Evolutionary conservation across 768 basidiomycete genomes (phyloP).

Genomic region (Thelephora ganbajun): DNA sequence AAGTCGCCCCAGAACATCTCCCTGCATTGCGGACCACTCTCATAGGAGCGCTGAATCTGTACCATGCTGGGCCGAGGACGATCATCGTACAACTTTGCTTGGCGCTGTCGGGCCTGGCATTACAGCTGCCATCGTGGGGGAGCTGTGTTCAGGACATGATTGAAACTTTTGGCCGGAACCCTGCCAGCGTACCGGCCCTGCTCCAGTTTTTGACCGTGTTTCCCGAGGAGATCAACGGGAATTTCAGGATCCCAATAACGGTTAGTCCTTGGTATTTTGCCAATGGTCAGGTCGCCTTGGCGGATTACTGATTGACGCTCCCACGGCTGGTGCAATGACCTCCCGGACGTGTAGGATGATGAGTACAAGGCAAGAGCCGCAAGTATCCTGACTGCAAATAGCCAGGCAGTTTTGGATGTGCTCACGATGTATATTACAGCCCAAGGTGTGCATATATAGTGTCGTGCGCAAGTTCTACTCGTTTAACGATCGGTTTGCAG

Average conservation of each 20-base stretch:
- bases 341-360: conserved; percentile 39
- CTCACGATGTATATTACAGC: conserved; percentile 85
- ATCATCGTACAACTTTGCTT: conserved; percentile 85
- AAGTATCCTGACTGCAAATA: conserved; percentile 51
- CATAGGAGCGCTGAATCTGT: conserved; percentile 56
- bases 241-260: conserved; percentile 77
- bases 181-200: conserved; percentile 68
- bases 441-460: conserved; percentile 40
- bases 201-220: conserved; percentile 83
- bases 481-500: conserved; percentile 25
- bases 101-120: conserved; percentile 78
- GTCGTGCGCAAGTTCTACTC: neutral
- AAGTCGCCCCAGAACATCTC: conserved; percentile 64
- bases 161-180: conserved; percentile 73
- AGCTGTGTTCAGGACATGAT: conserved; percentile 74
- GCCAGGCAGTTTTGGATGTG: conserved; percentile 59
- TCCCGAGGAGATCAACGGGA: conserved; percentile 78
- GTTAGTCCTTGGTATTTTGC: conserved; percentile 31
- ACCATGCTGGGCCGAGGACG: conserved; percentile 64
- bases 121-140: conserved; percentile 80
- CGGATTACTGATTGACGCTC: neutral
- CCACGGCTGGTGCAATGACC: conserved; percentile 1
- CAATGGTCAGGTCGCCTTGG: neutral
- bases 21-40: conserved; percentile 81
- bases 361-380: conserved; percentile 54